Conservation (phyloP, 2,329 filamentous ascomycete species). For the Fusarium ramigenum region DNA sequence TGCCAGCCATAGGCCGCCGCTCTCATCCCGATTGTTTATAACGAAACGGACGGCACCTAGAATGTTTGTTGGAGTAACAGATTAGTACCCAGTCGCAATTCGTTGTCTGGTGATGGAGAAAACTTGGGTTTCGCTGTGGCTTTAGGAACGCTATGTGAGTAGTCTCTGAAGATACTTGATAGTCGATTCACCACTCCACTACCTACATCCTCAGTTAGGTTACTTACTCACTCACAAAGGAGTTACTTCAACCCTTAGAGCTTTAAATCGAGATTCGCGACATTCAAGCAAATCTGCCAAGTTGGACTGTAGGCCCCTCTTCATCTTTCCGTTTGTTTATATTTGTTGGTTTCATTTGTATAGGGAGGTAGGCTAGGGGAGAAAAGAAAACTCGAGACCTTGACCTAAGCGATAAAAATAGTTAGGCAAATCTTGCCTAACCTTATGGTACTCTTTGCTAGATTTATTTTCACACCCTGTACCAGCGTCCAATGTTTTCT, state of each 20-base stretch:
- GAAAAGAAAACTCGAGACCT: no score
- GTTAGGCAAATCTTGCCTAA: no score
- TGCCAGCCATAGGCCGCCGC: neutral
- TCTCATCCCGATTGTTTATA: neutral
- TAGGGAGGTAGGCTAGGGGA: no score
- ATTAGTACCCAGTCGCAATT: neutral
- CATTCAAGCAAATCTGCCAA: neutral
- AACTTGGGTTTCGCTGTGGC: neutral
- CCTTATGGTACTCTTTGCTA: no score
- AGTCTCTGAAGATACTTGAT: neutral
- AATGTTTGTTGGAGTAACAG: neutral
- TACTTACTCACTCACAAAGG: no score
- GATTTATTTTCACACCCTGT: no score
- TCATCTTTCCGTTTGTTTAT: neutral
- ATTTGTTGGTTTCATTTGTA: conserved; percentile 20
- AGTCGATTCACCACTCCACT: neutral
- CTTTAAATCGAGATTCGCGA: neutral
- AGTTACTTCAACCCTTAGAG: neutral
- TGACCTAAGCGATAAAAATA: no score
- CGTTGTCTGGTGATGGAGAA: neutral
- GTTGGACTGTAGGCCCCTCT: neutral
- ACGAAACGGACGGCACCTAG: neutral
- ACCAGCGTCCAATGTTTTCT: no score
- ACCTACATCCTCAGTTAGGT: neutral
- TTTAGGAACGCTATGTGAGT: neutral